These are phyloP conservation scores for Ziziphus jujuba DNA, from an alignment of 306 rosid genomes.

Conservation along the genomic window DNA sequence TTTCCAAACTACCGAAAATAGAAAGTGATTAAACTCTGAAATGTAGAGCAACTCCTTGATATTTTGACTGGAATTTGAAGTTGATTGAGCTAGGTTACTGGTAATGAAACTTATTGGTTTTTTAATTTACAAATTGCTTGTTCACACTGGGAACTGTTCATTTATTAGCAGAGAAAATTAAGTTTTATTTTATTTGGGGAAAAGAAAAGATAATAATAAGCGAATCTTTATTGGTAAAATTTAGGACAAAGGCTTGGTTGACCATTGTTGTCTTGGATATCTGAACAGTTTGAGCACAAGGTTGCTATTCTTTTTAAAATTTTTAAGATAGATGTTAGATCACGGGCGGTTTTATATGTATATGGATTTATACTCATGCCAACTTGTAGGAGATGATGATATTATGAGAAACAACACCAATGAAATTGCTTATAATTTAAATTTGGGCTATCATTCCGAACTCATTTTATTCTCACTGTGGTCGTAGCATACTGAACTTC, in stretches of 20 bases:
- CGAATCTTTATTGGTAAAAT: background rate
- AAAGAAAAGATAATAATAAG: background rate
- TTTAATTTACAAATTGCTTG: background rate
- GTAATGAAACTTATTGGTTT: constrained; percentile 18
- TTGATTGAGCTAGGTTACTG: constrained; percentile 23
- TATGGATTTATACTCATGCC: no score
- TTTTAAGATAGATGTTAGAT: no score
- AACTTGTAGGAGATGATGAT: no score
- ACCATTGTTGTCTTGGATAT: no score
- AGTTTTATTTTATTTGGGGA: background rate
- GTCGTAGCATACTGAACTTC: constrained; percentile 6
- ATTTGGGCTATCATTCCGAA: no score
- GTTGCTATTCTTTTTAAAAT: no score
- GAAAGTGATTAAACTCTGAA: background rate
- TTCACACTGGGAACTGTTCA: background rate
- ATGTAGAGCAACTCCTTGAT: background rate
- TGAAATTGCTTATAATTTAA: no score
- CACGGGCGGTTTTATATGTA: no score
- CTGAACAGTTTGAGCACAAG: no score
- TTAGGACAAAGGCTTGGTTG: no score
- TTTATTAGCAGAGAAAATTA: background rate
- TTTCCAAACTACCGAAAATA: background rate
- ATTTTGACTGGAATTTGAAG: constrained; percentile 17
- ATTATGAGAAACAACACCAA: no score
- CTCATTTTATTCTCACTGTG: background rate